Conservation (phyloP, 2,329 filamentous ascomycete genomes). For the Colletotrichum filicis region DNA sequence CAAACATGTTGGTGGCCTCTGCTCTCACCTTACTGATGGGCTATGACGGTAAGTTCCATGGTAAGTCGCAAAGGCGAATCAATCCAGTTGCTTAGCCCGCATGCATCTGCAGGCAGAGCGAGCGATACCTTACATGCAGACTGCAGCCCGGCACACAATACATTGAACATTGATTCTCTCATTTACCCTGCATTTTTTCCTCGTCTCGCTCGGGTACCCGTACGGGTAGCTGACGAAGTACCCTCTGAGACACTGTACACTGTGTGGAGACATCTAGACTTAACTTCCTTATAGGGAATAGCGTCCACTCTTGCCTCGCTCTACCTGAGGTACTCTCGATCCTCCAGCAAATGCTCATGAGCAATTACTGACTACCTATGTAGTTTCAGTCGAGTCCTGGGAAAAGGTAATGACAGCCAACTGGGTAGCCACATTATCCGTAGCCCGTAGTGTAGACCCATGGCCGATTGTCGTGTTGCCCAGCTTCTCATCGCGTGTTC, state of each 20-base stretch:
- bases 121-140: background rate
- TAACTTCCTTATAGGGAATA: constrained; percentile 19
- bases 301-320: constrained; percentile 2
- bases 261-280: constrained; percentile 8
- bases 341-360: background rate
- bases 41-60: background rate
- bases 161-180: constrained; percentile 17
- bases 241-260: background rate
- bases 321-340: background rate
- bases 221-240: constrained; percentile 29
- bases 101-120: background rate
- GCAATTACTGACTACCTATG: background rate
- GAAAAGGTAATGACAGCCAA: background rate
- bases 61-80: background rate
- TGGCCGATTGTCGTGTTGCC: background rate
- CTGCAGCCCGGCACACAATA: constrained; percentile 6
- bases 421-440: background rate
- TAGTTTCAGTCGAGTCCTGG: background rate
- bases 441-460: background rate
- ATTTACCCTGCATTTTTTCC: constrained; percentile 18
- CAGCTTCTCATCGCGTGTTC: background rate
- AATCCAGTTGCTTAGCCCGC: background rate
- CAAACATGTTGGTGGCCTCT: constrained; percentile 7
- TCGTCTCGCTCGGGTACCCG: constrained; percentile 19
- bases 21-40: background rate